Evolutionary conservation across 2,329 filamentous ascomycete species (phyloP).

Genomic region (Emmonsia crescens): DNA sequence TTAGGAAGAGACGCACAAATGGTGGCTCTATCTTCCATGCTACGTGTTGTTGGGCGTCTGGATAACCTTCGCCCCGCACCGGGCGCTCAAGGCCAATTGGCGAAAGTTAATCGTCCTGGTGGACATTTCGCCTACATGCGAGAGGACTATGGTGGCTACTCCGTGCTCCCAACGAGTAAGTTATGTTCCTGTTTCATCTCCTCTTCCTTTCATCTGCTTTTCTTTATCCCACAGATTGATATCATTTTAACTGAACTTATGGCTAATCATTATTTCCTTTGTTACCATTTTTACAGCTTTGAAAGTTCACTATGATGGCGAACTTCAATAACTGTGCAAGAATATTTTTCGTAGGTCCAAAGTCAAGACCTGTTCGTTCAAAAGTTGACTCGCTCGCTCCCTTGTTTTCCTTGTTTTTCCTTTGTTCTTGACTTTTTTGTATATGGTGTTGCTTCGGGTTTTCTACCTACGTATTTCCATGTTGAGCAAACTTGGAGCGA

Average conservation of each 20-base stretch:
- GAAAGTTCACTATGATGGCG: conserved; percentile 36
- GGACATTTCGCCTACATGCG: conserved; percentile 41
- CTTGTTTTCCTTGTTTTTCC: too few species aligned
- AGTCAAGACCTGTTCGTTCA: too few species aligned
- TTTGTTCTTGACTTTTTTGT: background rate
- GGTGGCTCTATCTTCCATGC: conserved; percentile 31
- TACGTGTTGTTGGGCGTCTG: conserved; percentile 35
- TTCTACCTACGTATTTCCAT: background rate
- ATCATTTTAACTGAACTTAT: background rate
- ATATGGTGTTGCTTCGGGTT: background rate
- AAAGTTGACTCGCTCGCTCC: too few species aligned
- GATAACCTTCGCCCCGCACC: conserved; percentile 38
- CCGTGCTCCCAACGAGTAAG: conserved; percentile 39
- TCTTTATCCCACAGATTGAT: background rate
- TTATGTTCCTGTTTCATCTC: conserved; percentile 1
- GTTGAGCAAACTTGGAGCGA: background rate
- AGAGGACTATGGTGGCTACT: conserved; percentile 40
- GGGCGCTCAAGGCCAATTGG: conserved; percentile 37
- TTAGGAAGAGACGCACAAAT: conserved; percentile 33
- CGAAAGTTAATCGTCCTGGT: conserved; percentile 38
- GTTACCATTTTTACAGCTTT: conserved; percentile 21
- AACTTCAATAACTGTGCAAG: conserved; percentile 16
- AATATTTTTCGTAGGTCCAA: background rate
- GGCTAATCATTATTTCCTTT: conserved; percentile 11
- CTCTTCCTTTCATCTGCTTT: background rate